Percentiles rank a stretch among this genome's conserved stretches.
phyloP scores from a whole-genome alignment of 176 grass and related monocot species.

The Eleusine indica region DNA sequence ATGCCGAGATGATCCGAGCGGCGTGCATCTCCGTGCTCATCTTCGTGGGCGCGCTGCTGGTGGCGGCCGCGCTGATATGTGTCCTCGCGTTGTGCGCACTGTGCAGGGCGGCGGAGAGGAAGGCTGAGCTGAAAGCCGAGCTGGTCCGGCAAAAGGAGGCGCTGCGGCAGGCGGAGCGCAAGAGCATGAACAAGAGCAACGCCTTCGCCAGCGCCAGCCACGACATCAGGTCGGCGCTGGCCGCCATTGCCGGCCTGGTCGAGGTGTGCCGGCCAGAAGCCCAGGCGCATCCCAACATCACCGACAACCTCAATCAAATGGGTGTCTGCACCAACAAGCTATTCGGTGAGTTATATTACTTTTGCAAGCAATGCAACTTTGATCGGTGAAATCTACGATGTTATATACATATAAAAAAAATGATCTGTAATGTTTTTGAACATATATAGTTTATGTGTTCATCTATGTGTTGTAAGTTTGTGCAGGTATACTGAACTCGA shows the following conservation, averaged over 20 bases:
- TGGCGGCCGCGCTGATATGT: neutral
- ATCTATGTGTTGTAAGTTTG: constrained; percentile 4
- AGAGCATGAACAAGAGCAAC: constrained; percentile 94
- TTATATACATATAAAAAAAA: too few relatives aligned
- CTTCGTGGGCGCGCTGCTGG: neutral
- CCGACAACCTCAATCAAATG: constrained; percentile 55
- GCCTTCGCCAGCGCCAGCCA: constrained; percentile 73
- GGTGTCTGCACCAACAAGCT: constrained; percentile 59
- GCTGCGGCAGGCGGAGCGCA: constrained; percentile 74
- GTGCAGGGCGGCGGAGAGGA: constrained; percentile 15
- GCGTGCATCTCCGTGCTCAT: neutral
- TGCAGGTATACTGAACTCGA: constrained; percentile 72
- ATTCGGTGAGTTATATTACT: constrained; percentile 42
- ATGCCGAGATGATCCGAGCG: neutral
- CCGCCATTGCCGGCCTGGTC: constrained; percentile 50
- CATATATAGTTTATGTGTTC: neutral
- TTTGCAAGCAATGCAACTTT: neutral
- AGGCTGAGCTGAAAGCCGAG: constrained; percentile 50
- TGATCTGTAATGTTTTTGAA: neutral
- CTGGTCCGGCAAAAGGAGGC: constrained; percentile 67
- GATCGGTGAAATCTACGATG: too few relatives aligned
- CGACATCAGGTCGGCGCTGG: constrained; percentile 62
- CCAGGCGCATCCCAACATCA: constrained; percentile 29
- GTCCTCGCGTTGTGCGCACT: neutral
- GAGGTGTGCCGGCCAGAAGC: constrained; percentile 44